These are phyloP conservation scores for Primulina eburnea DNA, from an alignment of 257 asterid genomes.

Conservation along the genomic window DNA sequence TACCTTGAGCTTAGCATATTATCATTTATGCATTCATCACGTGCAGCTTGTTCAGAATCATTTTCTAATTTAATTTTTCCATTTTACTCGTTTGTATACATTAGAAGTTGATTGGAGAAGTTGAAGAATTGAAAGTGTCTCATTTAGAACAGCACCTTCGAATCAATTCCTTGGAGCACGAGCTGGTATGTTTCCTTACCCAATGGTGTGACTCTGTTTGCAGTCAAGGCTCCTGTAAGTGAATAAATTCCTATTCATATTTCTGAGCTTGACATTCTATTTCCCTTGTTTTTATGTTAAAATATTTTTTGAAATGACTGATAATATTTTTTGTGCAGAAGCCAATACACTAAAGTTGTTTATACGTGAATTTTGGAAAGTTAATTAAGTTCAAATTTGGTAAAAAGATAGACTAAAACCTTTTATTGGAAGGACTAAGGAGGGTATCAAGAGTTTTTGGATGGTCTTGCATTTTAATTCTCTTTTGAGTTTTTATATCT, in stretches of 20 bases:
- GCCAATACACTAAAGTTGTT: too few species aligned
- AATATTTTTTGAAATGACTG: too few species aligned
- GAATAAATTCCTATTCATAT: slow-evolving; percentile 7
- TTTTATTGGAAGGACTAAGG: too few species aligned
- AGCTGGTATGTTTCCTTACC: slow-evolving; percentile 42
- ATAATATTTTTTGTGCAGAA: too few species aligned
- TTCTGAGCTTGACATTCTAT: not conserved
- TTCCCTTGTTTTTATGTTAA: not conserved
- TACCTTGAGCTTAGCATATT: slow-evolving; percentile 22
- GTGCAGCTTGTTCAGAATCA: not conserved
- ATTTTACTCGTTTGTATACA: slow-evolving; percentile 13
- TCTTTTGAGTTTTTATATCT: too few species aligned
- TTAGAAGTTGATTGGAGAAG: slow-evolving; percentile 45
- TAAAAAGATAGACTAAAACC: too few species aligned
- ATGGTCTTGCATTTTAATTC: too few species aligned
- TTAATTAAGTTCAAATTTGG: too few species aligned
- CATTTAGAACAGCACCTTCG: slow-evolving; percentile 39
- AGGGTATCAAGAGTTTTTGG: too few species aligned
- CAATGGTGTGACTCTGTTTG: not conserved
- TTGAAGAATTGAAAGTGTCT: slow-evolving; percentile 40
- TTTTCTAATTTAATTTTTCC: slow-evolving; percentile 13
- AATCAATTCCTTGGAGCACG: slow-evolving; percentile 49
- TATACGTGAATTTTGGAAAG: too few species aligned
- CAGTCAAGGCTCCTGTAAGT: not conserved
- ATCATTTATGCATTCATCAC: slow-evolving; percentile 5